Evolutionary conservation across 352 stramenopile species (phyloP).

Genomic region (Phytophthora vignae): DNA sequence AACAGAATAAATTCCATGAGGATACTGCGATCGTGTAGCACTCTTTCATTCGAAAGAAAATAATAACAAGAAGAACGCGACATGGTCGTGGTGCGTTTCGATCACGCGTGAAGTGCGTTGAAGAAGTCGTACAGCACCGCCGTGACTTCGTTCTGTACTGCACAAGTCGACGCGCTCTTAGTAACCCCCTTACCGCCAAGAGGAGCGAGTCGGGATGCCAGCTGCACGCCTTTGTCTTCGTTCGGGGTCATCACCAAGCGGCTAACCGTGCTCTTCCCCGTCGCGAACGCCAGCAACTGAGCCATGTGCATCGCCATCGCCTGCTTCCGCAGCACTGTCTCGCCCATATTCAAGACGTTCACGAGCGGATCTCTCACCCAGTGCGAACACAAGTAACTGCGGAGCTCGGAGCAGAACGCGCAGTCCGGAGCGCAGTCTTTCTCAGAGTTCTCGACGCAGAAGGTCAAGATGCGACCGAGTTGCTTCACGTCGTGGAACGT

Average conservation of each 20-base stretch:
- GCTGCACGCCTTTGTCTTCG: conserved; percentile 12
- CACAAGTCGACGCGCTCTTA: conserved; percentile 3
- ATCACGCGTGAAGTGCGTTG: conserved; percentile 2
- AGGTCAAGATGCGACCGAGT: conserved; percentile 14
- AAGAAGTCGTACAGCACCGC: conserved; percentile 35
- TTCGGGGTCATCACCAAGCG: background rate
- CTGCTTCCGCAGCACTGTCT: conserved; percentile 24
- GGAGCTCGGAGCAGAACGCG: conserved; percentile 17
- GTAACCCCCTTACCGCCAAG: background rate
- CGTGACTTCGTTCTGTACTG: conserved; percentile 12
- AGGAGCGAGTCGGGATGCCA: conserved; percentile 9
- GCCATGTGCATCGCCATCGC: conserved; percentile 25
- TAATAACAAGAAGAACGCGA: background rate
- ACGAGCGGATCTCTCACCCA: conserved; percentile 22
- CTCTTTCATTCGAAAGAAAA: background rate
- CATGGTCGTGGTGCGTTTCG: background rate
- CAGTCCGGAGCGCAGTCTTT: conserved; percentile 8
- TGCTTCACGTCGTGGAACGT: conserved; percentile 32
- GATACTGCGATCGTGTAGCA: background rate
- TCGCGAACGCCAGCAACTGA: conserved; percentile 20
- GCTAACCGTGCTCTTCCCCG: background rate
- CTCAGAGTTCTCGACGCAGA: conserved; percentile 20
- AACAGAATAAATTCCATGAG: background rate
- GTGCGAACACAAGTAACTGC: conserved; percentile 22
- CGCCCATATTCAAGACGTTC: conserved; percentile 12